These are phyloP conservation scores for Lasiodiplodia theobromae DNA, from an alignment of 2,329 filamentous ascomycete species.

Conservation along the genomic window DNA sequence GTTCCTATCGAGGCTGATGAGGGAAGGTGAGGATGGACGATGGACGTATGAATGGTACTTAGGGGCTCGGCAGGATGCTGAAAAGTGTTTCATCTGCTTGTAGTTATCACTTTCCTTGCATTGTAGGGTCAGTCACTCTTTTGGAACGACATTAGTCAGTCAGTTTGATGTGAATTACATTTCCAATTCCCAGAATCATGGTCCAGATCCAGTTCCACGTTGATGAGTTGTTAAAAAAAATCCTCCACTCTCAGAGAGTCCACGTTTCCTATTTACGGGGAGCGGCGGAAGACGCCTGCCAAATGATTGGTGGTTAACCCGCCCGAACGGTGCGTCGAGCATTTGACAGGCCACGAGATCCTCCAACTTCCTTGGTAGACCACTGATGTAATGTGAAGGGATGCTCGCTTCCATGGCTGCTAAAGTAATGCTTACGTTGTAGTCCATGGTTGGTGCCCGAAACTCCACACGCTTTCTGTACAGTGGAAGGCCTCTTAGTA, in stretches of 20 bases:
- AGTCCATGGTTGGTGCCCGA: neutral
- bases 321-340: slow-evolving; percentile 33
- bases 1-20: neutral
- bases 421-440: slow-evolving; percentile 24
- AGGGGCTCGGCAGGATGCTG: neutral
- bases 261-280: slow-evolving; percentile 16
- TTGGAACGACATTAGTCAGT: too few relatives aligned
- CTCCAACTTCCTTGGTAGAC: slow-evolving; percentile 29
- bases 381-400: slow-evolving; percentile 32
- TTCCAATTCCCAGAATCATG: neutral
- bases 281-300: slow-evolving; percentile 31
- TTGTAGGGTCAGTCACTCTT: too few relatives aligned
- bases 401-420: slow-evolving; percentile 29
- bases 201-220: too few relatives aligned
- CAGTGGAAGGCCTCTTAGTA: slow-evolving; percentile 26
- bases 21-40: neutral
- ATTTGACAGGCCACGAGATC: slow-evolving; percentile 30
- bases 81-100: neutral
- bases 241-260: neutral
- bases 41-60: neutral
- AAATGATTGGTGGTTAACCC: slow-evolving; percentile 16
- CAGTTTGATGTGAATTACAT: neutral
- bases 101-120: neutral
- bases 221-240: neutral
- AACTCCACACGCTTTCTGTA: slow-evolving; percentile 31